A percentile compares a stretch with the other conserved stretches of the same genome.
phyloP scores from a whole-genome alignment of 116 monocot genomes.

The Cymodocea nodosa region DNA sequence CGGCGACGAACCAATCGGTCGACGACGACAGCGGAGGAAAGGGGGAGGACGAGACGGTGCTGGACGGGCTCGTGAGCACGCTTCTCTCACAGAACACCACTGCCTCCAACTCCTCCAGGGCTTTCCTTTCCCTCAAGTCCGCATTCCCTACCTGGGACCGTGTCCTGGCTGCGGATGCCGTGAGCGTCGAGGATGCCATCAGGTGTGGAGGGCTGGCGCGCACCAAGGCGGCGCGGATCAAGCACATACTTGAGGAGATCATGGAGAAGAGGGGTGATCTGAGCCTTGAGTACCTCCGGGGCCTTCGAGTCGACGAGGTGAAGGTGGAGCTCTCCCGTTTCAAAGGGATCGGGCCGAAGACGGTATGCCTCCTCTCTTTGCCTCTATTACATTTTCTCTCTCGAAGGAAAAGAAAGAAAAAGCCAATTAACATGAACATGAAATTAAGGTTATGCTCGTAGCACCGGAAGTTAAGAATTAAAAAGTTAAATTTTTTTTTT shows the following conservation, averaged over 20 bases:
- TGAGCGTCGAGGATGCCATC: slow-evolving; percentile 49
- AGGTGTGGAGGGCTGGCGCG: slow-evolving; percentile 66
- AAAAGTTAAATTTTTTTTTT: too few relatives aligned
- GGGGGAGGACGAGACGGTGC: slow-evolving; percentile 26
- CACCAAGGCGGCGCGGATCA: slow-evolving; percentile 60
- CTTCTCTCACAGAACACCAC: slow-evolving; percentile 87
- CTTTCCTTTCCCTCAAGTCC: slow-evolving; percentile 60
- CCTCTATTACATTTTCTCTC: not conserved
- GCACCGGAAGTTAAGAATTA: too few relatives aligned
- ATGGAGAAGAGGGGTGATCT: slow-evolving; percentile 45
- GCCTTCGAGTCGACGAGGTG: slow-evolving; percentile 39
- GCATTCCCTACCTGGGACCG: slow-evolving; percentile 55
- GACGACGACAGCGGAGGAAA: not conserved
- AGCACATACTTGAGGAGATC: slow-evolving; percentile 33
- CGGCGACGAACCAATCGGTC: not conserved
- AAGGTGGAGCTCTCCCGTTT: slow-evolving; percentile 64
- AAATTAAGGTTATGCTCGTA: too few relatives aligned
- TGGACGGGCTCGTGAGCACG: slow-evolving; percentile 62
- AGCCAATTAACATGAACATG: too few relatives aligned
- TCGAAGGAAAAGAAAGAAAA: too few relatives aligned
- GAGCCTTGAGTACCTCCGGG: slow-evolving; percentile 55
- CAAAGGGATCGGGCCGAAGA: slow-evolving; percentile 86
- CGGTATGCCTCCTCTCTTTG: slow-evolving; percentile 21
- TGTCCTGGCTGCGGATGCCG: slow-evolving; percentile 49
- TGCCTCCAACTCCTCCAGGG: slow-evolving; percentile 53